phyloP scores from a whole-genome alignment of 176 grass and related monocot genomes.

The Juncus inflexus region DNA sequence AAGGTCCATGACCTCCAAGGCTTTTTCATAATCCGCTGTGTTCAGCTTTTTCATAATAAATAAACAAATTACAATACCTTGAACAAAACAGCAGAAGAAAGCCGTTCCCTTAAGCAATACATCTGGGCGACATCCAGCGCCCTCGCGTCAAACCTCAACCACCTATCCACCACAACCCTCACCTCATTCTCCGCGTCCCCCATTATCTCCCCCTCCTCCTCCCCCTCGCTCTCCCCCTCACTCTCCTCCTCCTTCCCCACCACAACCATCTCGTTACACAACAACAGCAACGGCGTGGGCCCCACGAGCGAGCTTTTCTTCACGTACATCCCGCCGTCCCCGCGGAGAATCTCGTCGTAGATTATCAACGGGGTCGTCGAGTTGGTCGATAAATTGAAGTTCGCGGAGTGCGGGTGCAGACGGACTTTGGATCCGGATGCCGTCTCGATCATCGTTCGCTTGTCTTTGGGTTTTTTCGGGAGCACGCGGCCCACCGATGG shows the following conservation, averaged over 20 bases:
- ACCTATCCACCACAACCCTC: conserved; percentile 74
- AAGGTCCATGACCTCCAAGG: too few species aligned
- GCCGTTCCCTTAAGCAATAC: conserved; percentile 83
- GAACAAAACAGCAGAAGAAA: conserved; percentile 69
- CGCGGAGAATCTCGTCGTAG: conserved; percentile 88
- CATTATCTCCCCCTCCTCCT: conserved; percentile 62
- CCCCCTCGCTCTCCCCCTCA: conserved; percentile 44
- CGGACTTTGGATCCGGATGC: conserved; percentile 76
- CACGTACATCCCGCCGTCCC: conserved; percentile 73
- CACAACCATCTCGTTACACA: conserved; percentile 79
- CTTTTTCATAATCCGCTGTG: too few species aligned
- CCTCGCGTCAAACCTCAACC: conserved; percentile 69
- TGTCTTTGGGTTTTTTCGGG: conserved; percentile 42
- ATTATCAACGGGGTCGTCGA: conserved; percentile 52
- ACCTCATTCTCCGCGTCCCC: conserved; percentile 77
- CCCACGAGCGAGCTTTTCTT: conserved; percentile 75
- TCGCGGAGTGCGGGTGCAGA: conserved; percentile 76
- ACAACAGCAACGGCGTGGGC: conserved; percentile 59
- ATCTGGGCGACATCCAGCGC: conserved; percentile 96
- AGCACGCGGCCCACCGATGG: conserved; percentile 86
- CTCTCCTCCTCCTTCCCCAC: conserved; percentile 49
- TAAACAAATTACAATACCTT: conserved; percentile 53
- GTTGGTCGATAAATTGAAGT: conserved; percentile 55
- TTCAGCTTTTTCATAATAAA: background rate
- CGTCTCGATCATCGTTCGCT: conserved; percentile 54